phyloP scores from a whole-genome alignment of 2,329 filamentous ascomycete genomes.

The Aspergillus puulaauensis region DNA sequence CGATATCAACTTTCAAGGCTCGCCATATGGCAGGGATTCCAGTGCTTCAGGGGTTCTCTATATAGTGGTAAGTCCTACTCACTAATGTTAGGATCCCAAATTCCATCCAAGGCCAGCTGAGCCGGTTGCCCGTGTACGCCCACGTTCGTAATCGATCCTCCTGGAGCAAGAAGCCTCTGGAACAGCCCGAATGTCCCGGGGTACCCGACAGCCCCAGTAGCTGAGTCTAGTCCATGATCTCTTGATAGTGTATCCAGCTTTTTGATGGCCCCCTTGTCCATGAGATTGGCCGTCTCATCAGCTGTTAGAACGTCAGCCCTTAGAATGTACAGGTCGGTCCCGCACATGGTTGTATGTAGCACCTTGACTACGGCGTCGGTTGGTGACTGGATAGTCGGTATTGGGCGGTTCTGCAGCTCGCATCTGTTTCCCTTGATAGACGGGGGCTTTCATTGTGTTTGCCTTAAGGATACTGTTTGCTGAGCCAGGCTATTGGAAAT shows the following conservation, averaged over 20 bases:
- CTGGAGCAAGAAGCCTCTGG: constrained; percentile 54
- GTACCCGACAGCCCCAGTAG: constrained; percentile 59
- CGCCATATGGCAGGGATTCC: neutral
- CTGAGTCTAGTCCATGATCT: constrained; percentile 53
- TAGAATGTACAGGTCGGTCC: no score
- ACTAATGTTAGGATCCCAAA: neutral
- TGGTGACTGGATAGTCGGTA: no score
- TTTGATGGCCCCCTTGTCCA: constrained; percentile 35
- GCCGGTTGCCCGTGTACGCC: constrained; percentile 52
- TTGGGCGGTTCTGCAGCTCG: no score
- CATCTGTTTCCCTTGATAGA: no score
- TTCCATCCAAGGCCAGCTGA: neutral
- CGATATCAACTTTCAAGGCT: no score
- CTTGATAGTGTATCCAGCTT: constrained; percentile 10
- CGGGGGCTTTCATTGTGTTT: no score
- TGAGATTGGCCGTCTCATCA: constrained; percentile 44
- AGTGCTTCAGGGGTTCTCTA: neutral
- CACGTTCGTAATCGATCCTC: constrained; percentile 55
- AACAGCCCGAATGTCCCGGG: constrained; percentile 55
- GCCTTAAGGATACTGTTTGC: no score
- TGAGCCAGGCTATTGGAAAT: no score
- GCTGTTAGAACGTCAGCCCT: constrained; percentile 26
- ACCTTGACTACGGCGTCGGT: no score
- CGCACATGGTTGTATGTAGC: no score
- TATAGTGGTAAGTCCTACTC: neutral